These are phyloP conservation scores for Saprolegnia diclina DNA, from an alignment of 352 stramenopile genomes.

Conservation along the genomic window DNA sequence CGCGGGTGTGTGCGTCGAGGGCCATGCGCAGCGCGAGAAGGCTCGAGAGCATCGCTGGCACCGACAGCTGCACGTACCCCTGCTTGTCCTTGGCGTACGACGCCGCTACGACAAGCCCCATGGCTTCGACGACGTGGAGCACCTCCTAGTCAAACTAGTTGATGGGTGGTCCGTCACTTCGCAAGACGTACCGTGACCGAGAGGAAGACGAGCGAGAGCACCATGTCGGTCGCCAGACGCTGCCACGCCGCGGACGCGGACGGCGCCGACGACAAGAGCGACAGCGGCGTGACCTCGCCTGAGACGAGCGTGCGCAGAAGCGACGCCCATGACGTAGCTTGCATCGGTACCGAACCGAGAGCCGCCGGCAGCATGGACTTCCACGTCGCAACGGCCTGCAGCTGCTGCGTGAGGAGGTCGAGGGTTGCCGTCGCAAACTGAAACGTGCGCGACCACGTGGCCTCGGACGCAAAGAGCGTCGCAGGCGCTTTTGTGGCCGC, in stretches of 20 bases:
- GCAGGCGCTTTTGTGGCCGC: neutral
- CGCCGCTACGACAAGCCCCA: neutral
- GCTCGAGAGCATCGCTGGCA: neutral
- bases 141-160: constrained; percentile 6
- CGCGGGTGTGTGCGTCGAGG: neutral
- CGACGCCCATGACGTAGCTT: neutral
- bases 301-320: neutral
- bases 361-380: neutral
- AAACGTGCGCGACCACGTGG: constrained; percentile 4
- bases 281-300: neutral
- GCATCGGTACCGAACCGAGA: neutral
- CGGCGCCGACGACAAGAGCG: neutral
- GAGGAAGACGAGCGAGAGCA: neutral
- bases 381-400: neutral
- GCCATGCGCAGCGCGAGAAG: neutral
- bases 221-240: neutral
- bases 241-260: neutral
- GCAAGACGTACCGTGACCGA: neutral
- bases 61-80: constrained; percentile 15
- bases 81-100: constrained; percentile 27
- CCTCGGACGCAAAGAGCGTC: constrained; percentile 9
- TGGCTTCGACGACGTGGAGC: constrained; percentile 4
- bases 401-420: constrained; percentile 3
- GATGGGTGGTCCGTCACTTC: neutral
- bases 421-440: constrained; percentile 2